Evolutionary conservation across 2,329 filamentous ascomycete species (phyloP), one percentile per base, ranked within the genome.

Genomic region (Chaetomium olivaceum): DNA sequence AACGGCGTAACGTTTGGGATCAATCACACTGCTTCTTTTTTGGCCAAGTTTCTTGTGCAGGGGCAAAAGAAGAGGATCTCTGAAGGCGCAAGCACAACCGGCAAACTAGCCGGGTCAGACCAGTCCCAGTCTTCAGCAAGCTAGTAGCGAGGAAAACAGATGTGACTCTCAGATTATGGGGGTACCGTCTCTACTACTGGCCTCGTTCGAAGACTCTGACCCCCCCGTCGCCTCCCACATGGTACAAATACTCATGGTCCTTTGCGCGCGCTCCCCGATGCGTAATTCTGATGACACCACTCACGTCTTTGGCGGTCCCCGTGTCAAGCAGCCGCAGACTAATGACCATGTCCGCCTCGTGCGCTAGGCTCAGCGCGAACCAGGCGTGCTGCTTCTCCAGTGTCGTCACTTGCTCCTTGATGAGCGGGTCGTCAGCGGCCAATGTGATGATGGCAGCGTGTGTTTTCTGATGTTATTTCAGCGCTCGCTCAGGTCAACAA

Each of bases 251-350:
- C 78, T 97, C 94, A 68, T 82, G 87, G 71, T 91, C 83, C 69
- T 84, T 83, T 1, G 60, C 68, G 55, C 61, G 72, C 29, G 66
- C 75, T 19, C 77, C 79, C 3, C 88, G 88, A 54, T 83, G 82
- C 21, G 90, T 93, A 58, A 95, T 82, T 70, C 93, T 85, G 68
- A 97, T 74, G 52, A 97, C 92, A 2, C 94, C 94, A 78, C 91
- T 96, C 36, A 98, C 91, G 77, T 97, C 94, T 75, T 85, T 89
- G 68, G 94, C 93, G n/a, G 89, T 88, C 0, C 94, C 94, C 0
- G 93, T 96, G 74, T 96, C 93, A 67, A 98, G 77, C 73, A 89
- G 83, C 61, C 93, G 83, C 65, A 95, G 79, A 67, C 91, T 87
- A 72, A 96, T 78, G 3, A 94, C 83, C 68, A 85, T 81, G n/a